phyloP scores from a whole-genome alignment of 306 rosid genomes.

The Dalbergia oliveri region DNA sequence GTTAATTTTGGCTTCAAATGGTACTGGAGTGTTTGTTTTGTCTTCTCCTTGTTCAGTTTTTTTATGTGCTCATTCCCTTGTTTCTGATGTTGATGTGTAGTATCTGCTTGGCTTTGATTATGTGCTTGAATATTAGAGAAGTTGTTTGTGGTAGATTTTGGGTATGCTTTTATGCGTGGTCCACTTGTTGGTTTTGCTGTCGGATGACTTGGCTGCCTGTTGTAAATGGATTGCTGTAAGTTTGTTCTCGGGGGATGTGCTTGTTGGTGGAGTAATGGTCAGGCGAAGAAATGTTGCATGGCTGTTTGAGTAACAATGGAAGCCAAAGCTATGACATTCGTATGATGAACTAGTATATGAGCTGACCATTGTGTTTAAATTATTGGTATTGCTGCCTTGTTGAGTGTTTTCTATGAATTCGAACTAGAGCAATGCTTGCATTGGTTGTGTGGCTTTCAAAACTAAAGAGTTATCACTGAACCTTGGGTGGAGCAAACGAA shows the following conservation, averaged over 20 bases:
- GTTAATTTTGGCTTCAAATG: conserved; percentile 34
- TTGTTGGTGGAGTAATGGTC: conserved; percentile 29
- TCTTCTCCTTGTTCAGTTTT: too few relatives aligned
- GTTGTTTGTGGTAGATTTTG: too few relatives aligned
- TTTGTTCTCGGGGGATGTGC: conserved; percentile 14
- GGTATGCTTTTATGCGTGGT: background rate
- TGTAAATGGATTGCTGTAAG: conserved; percentile 1
- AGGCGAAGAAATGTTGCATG: conserved; percentile 27
- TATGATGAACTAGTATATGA: background rate
- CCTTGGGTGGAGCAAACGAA: background rate
- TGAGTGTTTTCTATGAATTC: background rate
- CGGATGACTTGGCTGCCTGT: background rate
- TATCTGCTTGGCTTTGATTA: conserved; percentile 12
- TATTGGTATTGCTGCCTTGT: conserved; percentile 10
- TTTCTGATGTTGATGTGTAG: background rate
- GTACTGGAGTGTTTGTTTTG: too few relatives aligned
- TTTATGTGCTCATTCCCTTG: background rate
- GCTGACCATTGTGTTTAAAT: background rate
- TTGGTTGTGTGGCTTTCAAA: conserved; percentile 4
- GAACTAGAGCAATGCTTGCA: conserved; percentile 9
- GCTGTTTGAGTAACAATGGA: conserved; percentile 1
- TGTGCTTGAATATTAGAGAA: background rate
- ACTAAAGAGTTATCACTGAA: background rate
- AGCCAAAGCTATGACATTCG: background rate
- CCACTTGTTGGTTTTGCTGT: background rate